Percentiles rank a stretch among this genome's conserved stretches.
Evolutionary conservation across 306 rosid species (phyloP).

Genomic region (Dryas octopetala): DNA sequence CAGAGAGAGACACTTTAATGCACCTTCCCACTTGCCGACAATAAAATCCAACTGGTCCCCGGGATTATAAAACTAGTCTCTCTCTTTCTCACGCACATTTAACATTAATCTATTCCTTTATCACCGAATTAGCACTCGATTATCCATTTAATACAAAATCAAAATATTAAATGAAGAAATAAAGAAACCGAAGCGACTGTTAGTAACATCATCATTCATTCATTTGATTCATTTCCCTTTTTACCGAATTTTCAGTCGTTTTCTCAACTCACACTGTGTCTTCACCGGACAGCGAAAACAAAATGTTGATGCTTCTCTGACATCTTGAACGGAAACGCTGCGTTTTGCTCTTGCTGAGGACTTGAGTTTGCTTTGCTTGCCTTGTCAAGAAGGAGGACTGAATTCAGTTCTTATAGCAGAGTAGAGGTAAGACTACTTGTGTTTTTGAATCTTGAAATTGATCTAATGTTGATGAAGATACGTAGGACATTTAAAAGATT

Average conservation of each 20-base stretch:
- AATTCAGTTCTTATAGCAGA: background rate
- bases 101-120: background rate
- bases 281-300: background rate
- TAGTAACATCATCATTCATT: background rate
- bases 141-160: background rate
- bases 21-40: constrained; percentile 21
- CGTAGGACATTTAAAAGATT: too few relatives aligned
- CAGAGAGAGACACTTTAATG: background rate
- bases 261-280: background rate
- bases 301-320: background rate
- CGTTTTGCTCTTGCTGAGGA: background rate
- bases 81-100: background rate
- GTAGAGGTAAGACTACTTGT: constrained; percentile 4
- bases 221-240: background rate
- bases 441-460: background rate
- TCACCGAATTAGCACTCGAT: background rate
- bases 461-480: background rate
- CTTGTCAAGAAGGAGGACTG: background rate
- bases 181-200: constrained; percentile 12
- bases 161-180: background rate
- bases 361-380: background rate
- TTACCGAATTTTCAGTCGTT: background rate
- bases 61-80: background rate
- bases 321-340: constrained; percentile 1
- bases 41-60: constrained; percentile 12